Evolutionary conservation across 2,329 filamentous ascomycete species (phyloP).

Genomic region (Aspergillus pseudonomiae): DNA sequence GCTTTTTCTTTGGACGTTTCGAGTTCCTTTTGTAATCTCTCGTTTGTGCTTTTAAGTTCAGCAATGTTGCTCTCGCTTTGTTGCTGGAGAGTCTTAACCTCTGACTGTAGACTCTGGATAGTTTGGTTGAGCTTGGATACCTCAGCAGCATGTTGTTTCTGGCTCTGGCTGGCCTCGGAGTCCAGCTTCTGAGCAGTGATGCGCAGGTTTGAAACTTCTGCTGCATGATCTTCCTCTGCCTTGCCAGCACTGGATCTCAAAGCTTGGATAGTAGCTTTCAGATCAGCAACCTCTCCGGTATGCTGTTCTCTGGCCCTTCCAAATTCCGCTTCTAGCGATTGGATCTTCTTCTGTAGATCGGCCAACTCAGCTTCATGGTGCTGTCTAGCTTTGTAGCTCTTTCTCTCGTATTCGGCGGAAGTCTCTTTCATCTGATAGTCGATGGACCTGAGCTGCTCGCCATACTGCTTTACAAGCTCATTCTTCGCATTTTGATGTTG

Average conservation of each 20-base stretch:
- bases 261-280: constrained; percentile 60
- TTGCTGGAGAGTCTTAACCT: constrained; percentile 41
- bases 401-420: constrained; percentile 44
- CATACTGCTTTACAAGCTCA: constrained; percentile 46
- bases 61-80: constrained; percentile 58
- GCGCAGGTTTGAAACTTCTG: constrained; percentile 63
- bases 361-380: constrained; percentile 63
- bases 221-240: constrained; percentile 63
- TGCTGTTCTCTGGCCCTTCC: constrained; percentile 52
- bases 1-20: constrained; percentile 52
- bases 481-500: constrained; percentile 49
- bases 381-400: constrained; percentile 40
- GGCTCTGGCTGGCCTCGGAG: constrained; percentile 49
- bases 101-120: constrained; percentile 58
- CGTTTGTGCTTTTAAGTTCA: constrained; percentile 59
- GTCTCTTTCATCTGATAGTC: constrained; percentile 52
- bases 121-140: constrained; percentile 60
- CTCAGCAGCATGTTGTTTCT: constrained; percentile 56
- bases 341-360: constrained; percentile 64
- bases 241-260: constrained; percentile 55
- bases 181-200: constrained; percentile 64
- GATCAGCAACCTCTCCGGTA: constrained; percentile 61
- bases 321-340: constrained; percentile 57
- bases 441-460: constrained; percentile 51
- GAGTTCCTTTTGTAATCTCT: constrained; percentile 55